These are phyloP conservation scores for Mrakia gelida DNA, from an alignment of 768 basidiomycete species.

Conservation along the genomic window DNA sequence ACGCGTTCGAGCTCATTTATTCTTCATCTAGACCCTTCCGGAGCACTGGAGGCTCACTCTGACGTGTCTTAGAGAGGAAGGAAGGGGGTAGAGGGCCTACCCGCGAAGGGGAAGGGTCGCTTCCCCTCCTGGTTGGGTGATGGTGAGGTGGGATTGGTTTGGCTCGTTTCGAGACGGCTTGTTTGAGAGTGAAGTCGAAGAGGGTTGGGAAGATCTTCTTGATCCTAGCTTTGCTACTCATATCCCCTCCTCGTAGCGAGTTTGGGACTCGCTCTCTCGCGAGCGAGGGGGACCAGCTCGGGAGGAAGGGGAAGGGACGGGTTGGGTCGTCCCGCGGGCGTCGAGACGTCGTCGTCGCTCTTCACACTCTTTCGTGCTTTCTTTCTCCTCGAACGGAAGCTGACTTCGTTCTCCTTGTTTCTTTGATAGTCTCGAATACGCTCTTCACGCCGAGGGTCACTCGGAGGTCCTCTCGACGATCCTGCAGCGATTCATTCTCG, in stretches of 20 bases:
- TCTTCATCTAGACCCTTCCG: not conserved
- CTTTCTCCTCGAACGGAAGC: not conserved
- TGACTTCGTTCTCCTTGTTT: not conserved
- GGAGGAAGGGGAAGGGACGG: no score
- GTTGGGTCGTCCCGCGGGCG: not conserved
- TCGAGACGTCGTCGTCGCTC: not conserved
- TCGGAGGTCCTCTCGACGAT: slow-evolving; percentile 18
- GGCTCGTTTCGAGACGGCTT: not conserved
- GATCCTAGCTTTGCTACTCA: no score
- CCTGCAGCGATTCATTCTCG: slow-evolving; percentile 21
- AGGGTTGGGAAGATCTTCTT: not conserved
- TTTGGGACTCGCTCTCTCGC: not conserved
- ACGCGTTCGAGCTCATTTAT: not conserved
- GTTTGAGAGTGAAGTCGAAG: not conserved
- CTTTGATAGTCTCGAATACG: slow-evolving; percentile 24
- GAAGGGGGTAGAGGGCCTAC: not conserved
- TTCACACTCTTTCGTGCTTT: not conserved
- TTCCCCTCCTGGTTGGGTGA: not conserved
- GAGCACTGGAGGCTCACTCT: not conserved
- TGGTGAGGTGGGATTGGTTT: not conserved
- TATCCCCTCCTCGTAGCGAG: no score
- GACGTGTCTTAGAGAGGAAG: not conserved
- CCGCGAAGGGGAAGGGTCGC: not conserved
- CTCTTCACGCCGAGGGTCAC: slow-evolving; percentile 1
- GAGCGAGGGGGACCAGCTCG: no score